Conservation (phyloP, 2,329 filamentous ascomycete species). For the Rhinocladiella similis region DNA sequence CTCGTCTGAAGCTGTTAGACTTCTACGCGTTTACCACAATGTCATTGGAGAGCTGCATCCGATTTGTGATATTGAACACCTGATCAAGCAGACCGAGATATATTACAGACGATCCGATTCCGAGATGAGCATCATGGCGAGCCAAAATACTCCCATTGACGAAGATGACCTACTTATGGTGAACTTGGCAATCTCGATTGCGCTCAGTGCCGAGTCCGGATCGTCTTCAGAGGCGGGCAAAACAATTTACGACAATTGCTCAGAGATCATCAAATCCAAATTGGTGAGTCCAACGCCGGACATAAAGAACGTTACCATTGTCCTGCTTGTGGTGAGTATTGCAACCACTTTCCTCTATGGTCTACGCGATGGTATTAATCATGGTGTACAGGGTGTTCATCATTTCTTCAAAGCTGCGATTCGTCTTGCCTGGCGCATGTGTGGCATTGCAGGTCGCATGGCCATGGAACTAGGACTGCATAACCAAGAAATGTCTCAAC, state of each 20-base stretch:
- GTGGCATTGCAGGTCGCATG: not conserved
- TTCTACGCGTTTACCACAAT: not conserved
- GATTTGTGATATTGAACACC: not conserved
- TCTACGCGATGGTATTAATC: not conserved
- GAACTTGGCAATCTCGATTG: not conserved
- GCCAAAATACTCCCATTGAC: not conserved
- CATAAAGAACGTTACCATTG: not conserved
- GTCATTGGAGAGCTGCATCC: not conserved
- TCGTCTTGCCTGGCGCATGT: constrained; percentile 1
- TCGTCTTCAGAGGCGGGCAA: not conserved
- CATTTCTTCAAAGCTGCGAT: not conserved
- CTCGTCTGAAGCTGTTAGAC: not conserved
- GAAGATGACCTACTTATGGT: not conserved
- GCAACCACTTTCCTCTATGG: no score
- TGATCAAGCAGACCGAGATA: not conserved
- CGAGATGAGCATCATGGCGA: not conserved
- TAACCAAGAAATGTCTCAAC: constrained; percentile 1
- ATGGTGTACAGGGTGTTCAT: not conserved
- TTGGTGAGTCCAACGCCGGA: not conserved
- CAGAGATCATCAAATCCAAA: not conserved
- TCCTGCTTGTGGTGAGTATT: not conserved
- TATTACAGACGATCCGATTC: not conserved
- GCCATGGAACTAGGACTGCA: constrained; percentile 1
- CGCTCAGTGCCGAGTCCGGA: not conserved
- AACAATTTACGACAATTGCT: not conserved